Evolutionary conservation across 2,329 filamentous ascomycete genomes (phyloP), one percentile per base, ranked within the genome.

Genomic region (Beauveria varroae): DNA sequence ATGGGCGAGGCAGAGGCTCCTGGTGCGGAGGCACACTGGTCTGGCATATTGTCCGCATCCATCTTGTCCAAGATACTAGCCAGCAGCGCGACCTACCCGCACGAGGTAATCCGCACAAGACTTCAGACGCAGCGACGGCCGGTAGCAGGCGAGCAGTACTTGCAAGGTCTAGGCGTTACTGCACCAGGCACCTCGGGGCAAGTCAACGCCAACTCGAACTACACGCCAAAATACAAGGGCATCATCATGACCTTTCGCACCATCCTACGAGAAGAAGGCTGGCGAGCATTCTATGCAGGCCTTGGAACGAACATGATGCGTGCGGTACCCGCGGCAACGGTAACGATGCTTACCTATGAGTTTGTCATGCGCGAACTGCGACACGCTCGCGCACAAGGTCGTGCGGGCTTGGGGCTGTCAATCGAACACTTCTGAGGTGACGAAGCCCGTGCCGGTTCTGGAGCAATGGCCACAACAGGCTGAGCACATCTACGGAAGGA

Each of bases 281-380:
- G 93, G 93, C 83, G 89, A 64, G 93, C 93, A 3, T 98, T 99
- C 69, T 99, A 99, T 73, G 93, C 93, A 26, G 95, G 95, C 41
- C 91, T 99, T 81, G 95, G 95, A 43, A 96, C 93, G 54, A 99
- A 99, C 76, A 90, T 99, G 86, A 91, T 98, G 80, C 85, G 95
- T 61, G 95, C 95, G 8, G 88, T 99, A 14, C 95, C 95, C 37
- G 92, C 95, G 24, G 93, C 95, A 22, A 96, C 96, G 69, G 96
- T 96, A 28, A 99, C 95, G 3, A 96, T 99, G 88, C 81, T 98
- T 71, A 98, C 93, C 14, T 99, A 96, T 71, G 95, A 99, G 76
- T 95, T 88, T 67, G 76, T 81, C 55, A 86, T 86, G 83, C 76
- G 79, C 57, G 72, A 76, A 60, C 72, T 86, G 22, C 81, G 81